Base-by-base conservation (phyloP, 2,329 filamentous ascomycete species). In the Acarospora socialis region DNA sequence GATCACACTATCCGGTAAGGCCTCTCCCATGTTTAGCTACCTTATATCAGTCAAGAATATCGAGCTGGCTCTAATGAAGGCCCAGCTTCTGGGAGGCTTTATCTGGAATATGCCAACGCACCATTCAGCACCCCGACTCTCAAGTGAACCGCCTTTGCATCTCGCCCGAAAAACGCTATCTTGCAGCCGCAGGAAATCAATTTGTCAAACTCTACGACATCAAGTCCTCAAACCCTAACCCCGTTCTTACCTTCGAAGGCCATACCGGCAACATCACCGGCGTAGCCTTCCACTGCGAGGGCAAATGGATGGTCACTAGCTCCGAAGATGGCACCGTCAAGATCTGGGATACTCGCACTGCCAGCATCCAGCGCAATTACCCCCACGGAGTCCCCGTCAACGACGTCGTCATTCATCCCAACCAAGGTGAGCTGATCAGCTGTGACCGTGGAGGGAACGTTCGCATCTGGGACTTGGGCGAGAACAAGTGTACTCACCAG, bases 241-340 rank as follows among this genome's bases (percentile, higher is more conserved):
- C 90, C 1, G 68, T 95, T 15, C 73, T 95, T 49, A 86, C 80
- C 13, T 95, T 98, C 49, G 87, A 95, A 53, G 90, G 90, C 24
- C 90, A 98, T 59, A 90, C 82, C 8, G 83, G 77, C 44, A 98
- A 98, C 50, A 78, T 98, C 52, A 98, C 90, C 0, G 90, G 90
- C 25, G 81, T 98, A 28, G 86, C 86, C 7, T 98, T 98, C 54
- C 90, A 98, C 56, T 95, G 87, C 54, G 90, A 98, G 57, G 86
- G 87, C 7, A 98, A 98, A 61, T 98, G 90, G 90, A 94, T 98
- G 81, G 90, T 95, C 12, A 98, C 90, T 7, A 92, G 81, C 55
- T 92, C 82, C 28, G 90, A 98, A 57, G 90, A 98, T 51, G 82
- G 86, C 47, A 92, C 83, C 1, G 86, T 94, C 50, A 92, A 92